phyloP scores from a whole-genome alignment of 345 rosid species.

The Turritis glabra region DNA sequence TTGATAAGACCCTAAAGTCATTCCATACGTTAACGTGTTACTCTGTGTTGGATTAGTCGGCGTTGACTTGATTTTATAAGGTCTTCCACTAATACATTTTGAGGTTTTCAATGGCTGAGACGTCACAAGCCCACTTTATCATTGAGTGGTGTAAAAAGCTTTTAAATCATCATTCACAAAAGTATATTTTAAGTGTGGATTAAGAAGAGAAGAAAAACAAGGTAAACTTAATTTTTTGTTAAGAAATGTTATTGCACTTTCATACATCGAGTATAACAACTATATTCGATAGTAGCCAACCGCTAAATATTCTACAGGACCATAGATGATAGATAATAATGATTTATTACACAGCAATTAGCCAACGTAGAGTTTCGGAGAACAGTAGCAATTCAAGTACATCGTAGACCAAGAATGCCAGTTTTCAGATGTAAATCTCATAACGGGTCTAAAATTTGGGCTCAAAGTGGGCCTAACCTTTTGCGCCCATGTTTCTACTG shows the following conservation, averaged over 20 bases:
- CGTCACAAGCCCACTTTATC: conserved; percentile 13
- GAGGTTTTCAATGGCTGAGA: conserved; percentile 10
- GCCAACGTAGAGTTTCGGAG: background rate
- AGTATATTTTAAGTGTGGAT: background rate
- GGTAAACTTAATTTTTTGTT: background rate
- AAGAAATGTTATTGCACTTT: background rate
- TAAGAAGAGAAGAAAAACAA: background rate
- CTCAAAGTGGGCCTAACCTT: background rate
- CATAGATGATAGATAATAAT: background rate
- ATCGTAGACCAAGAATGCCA: background rate
- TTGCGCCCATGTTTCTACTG: background rate
- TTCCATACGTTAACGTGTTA: conserved; percentile 29
- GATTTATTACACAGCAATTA: background rate
- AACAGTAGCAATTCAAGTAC: background rate
- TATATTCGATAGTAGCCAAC: background rate
- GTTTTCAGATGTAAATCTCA: background rate
- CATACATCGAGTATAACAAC: background rate
- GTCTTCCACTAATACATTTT: conserved; percentile 22
- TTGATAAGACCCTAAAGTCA: background rate
- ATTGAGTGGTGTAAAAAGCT: background rate
- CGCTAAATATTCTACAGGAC: background rate
- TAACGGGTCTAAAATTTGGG: background rate
- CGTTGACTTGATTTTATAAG: conserved; percentile 12
- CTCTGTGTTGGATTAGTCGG: conserved; percentile 1
- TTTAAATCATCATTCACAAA: background rate